Base-by-base conservation (phyloP, 345 rosid species). In the Cardamine chenopodiifolia region DNA sequence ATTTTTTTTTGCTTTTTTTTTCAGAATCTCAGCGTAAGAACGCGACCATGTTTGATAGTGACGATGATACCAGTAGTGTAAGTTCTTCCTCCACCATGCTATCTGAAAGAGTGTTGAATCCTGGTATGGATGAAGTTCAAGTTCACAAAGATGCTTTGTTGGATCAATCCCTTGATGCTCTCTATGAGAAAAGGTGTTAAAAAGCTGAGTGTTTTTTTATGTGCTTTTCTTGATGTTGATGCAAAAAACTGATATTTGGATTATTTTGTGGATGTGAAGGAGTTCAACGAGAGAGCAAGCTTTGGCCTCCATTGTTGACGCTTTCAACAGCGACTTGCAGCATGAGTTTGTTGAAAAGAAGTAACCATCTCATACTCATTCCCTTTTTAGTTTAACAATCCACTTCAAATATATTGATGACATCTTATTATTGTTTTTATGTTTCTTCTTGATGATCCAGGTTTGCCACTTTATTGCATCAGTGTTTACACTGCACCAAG, bases 241-340 rank as follows among this genome's bases (percentile, higher is more conserved):
- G 9, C 12, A 6, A 44, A 34, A 52, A 74, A 52, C 37, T 65
- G 60, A 40, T 69, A 18, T 76, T 49, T 52, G 23, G 54, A 48
- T 22, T 54, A 1, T 42, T 70, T 68, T 73, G 17, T 62, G 71
- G 68, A 18, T 82, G 37, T 79, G 42, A 29, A 95, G 99, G 90
- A 87, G 90, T 74, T 74, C 97, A 12, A 95, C 93, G 1, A 85
- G 97, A 79, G 99, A 92, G 86, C 88, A 80, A 67, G 97, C 99
- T 59, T 66, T 95, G 83, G 72, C 78, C 12, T 50, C 82, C 7
- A 92, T 90, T 68, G 78, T 86, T 17, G 93, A 90, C 4, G 89
- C 97, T 47, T 95, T 90, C 79, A 90, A 75, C 78, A 80, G 73
- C 60, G 80, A 80, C 40, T 62, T 95, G 88, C 97, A 87, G 82